A percentile compares a stretch with the other conserved stretches of the same genome.
phyloP scores from a whole-genome alignment of 2,329 filamentous ascomycete genomes.

The Exophiala bonariae region DNA sequence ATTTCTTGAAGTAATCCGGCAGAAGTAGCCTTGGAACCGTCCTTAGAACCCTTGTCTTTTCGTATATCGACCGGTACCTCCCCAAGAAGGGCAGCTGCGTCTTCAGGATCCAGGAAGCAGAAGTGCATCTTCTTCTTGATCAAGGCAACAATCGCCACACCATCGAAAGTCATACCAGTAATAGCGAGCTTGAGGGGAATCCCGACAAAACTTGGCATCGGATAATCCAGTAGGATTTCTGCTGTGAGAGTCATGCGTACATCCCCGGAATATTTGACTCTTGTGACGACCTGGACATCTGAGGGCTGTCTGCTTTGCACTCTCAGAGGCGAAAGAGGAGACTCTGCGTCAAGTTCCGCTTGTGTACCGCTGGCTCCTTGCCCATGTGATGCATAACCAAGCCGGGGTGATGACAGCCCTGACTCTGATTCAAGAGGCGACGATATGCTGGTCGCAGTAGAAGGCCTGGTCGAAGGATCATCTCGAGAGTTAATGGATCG shows the following conservation, averaged over 20 bases:
- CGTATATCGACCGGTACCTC: slow-evolving; percentile 35
- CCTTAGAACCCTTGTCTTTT: slow-evolving; percentile 21
- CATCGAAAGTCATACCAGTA: slow-evolving; percentile 91
- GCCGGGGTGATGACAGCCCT: slow-evolving; percentile 19
- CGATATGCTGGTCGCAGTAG: slow-evolving; percentile 36
- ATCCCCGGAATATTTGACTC: slow-evolving; percentile 85
- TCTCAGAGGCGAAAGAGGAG: slow-evolving; percentile 46
- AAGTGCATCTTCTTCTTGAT: slow-evolving; percentile 89
- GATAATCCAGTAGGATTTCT: slow-evolving; percentile 94
- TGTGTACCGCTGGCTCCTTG: slow-evolving; percentile 14
- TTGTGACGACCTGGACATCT: slow-evolving; percentile 89
- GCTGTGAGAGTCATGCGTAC: slow-evolving; percentile 86
- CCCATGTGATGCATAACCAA: slow-evolving; percentile 8
- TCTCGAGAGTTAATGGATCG: slow-evolving; percentile 34
- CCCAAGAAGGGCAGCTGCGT: slow-evolving; percentile 74
- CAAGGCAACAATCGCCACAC: slow-evolving; percentile 86
- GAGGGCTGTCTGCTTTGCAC: slow-evolving; percentile 75
- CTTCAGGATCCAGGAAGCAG: slow-evolving; percentile 90
- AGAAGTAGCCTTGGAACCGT: slow-evolving; percentile 37
- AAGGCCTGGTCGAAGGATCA: slow-evolving; percentile 42
- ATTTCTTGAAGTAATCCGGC: slow-evolving; percentile 87
- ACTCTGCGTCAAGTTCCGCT: slow-evolving; percentile 16
- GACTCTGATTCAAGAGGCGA: slow-evolving; percentile 24
- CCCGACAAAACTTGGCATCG: slow-evolving; percentile 96
- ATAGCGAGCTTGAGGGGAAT: slow-evolving; percentile 94